Percentiles rank a stretch among this genome's conserved stretches.
These are phyloP conservation scores for Aspergillus arachidicola DNA, from an alignment of 2,329 filamentous ascomycete species.

Conservation along the genomic window DNA sequence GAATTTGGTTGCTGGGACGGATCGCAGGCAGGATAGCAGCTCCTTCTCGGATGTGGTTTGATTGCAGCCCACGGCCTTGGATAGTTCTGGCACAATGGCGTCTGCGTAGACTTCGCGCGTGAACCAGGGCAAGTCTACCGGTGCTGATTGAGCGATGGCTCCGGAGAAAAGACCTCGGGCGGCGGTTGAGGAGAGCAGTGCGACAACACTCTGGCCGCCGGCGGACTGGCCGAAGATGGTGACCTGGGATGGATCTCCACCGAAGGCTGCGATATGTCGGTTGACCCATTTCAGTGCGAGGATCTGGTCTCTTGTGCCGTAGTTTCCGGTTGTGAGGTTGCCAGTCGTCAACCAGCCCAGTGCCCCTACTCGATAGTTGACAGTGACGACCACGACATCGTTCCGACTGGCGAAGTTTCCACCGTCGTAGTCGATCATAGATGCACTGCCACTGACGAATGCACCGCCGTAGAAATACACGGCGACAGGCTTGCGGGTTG, in stretches of 20 bases:
- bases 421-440: conserved; percentile 36
- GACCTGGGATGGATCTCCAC: conserved; percentile 33
- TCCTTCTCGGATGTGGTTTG: conserved; percentile 12
- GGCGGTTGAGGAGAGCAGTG: conserved; percentile 28
- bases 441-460: conserved; percentile 31
- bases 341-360: conserved; percentile 37
- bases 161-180: conserved; percentile 31
- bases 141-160: conserved; percentile 31
- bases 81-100: conserved; percentile 23
- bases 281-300: conserved; percentile 31
- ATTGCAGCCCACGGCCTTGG: conserved; percentile 27
- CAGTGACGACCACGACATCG: conserved; percentile 38
- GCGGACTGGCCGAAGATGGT: conserved; percentile 42
- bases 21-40: conserved; percentile 26
- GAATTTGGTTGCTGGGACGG: conserved; percentile 24
- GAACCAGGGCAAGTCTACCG: conserved; percentile 30
- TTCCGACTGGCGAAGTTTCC: conserved; percentile 39
- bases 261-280: conserved; percentile 29
- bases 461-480: conserved; percentile 40
- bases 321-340: conserved; percentile 37
- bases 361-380: conserved; percentile 39
- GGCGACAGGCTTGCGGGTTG: conserved; percentile 24
- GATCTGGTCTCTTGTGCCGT: conserved; percentile 38
- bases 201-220: conserved; percentile 55
- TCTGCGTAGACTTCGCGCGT: conserved; percentile 26